phyloP scores from a whole-genome alignment of 148 eudicot genomes.

The Selenicereus undatus region DNA sequence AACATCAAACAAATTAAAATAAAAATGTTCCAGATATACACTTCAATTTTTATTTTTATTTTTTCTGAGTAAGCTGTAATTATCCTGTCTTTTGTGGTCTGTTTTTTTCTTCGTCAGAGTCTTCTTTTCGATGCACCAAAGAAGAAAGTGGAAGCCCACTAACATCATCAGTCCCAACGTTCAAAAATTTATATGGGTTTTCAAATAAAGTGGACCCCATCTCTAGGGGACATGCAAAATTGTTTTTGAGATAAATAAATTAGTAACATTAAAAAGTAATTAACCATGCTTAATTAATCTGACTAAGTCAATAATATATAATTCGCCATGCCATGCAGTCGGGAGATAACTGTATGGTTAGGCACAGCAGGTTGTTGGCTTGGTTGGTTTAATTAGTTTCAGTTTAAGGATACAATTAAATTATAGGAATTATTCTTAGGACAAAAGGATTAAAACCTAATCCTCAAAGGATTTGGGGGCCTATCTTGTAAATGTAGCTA shows the following conservation, averaged over 20 bases:
- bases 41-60: too few species aligned
- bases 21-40: not conserved
- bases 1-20: not conserved
- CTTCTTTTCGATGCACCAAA: conserved; percentile 2
- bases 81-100: conserved; percentile 12
- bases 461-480: not conserved
- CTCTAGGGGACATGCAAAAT: not conserved
- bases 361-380: not conserved
- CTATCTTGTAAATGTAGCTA: too few species aligned
- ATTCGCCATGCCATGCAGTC: not conserved
- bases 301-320: not conserved
- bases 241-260: not conserved
- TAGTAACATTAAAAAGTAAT: not conserved
- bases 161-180: conserved; percentile 24
- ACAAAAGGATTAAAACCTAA: not conserved
- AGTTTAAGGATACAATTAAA: too few species aligned
- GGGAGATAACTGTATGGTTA: not conserved
- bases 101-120: not conserved
- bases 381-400: not conserved
- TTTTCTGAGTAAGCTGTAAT: not conserved
- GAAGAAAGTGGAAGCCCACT: conserved; percentile 25
- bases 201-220: conserved; percentile 12
- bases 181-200: conserved; percentile 5
- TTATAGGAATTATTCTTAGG: not conserved
- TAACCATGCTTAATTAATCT: not conserved